phyloP scores from a whole-genome alignment of 2,329 filamentous ascomycete species.

The Aureobasidium musti region DNA sequence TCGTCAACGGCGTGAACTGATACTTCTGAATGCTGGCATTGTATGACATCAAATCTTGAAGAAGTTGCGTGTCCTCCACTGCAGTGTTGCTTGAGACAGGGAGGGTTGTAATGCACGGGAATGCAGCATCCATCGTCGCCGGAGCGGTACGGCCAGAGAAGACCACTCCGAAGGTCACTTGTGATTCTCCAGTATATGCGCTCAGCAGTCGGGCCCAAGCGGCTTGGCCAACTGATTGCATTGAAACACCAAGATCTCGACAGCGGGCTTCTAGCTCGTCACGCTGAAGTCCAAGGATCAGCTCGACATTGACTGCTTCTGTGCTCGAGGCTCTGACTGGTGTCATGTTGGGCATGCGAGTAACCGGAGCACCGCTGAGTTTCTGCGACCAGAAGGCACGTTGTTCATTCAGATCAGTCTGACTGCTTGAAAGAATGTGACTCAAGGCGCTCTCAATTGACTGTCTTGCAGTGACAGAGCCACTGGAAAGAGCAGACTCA shows the following conservation, averaged over 20 bases:
- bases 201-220: constrained; percentile 76
- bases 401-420: constrained; percentile 37
- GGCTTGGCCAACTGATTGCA: constrained; percentile 74
- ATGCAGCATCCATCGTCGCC: constrained; percentile 60
- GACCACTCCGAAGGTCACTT: constrained; percentile 76
- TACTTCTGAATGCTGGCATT: constrained; percentile 67
- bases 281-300: constrained; percentile 47
- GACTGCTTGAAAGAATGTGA: constrained; percentile 48
- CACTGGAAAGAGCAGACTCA: constrained; percentile 43
- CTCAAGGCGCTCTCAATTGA: constrained; percentile 49
- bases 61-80: constrained; percentile 57
- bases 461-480: constrained; percentile 34
- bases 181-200: constrained; percentile 72
- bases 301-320: constrained; percentile 44
- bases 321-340: constrained; percentile 53
- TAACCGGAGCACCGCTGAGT: constrained; percentile 47
- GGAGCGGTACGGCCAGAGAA: constrained; percentile 71
- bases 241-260: constrained; percentile 61
- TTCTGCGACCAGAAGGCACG: constrained; percentile 65
- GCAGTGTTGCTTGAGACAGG: constrained; percentile 66
- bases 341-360: constrained; percentile 75
- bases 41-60: constrained; percentile 64
- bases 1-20: constrained; percentile 69
- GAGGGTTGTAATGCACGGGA: constrained; percentile 81
- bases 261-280: constrained; percentile 59